Percentiles rank a stretch among this genome's conserved stretches.
Evolutionary conservation across 495 filamentous ascomycete species (phyloP).

Genomic region (Viridothelium virens): DNA sequence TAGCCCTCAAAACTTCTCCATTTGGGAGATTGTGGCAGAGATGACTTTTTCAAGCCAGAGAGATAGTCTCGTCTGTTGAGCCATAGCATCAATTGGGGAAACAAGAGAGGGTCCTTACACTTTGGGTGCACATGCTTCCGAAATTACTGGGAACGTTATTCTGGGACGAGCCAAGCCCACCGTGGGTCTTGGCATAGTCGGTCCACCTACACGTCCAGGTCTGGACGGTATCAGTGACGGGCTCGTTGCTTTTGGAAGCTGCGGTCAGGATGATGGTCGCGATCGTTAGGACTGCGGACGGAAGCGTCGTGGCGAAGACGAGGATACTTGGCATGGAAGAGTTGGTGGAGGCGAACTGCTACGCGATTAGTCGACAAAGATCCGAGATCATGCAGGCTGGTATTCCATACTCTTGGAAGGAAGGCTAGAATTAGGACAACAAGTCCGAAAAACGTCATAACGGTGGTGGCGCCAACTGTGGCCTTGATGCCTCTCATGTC

Average conservation of each 20-base stretch:
- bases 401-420: constrained; percentile 7
- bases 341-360: neutral
- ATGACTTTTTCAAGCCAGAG: neutral
- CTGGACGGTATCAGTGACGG: constrained; percentile 29
- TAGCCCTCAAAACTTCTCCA: no score
- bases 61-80: no score
- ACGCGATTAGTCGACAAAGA: neutral
- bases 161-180: constrained; percentile 9
- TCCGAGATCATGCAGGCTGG: constrained; percentile 13
- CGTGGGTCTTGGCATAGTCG: constrained; percentile 6
- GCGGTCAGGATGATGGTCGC: constrained; percentile 30
- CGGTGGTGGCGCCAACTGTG: constrained; percentile 28
- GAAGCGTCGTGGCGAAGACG: constrained; percentile 25
- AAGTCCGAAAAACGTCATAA: constrained; percentile 13
- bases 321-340: constrained; percentile 23
- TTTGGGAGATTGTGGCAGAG: neutral
- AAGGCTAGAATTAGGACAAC: neutral
- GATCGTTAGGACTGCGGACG: constrained; percentile 26
- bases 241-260: constrained; percentile 31
- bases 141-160: constrained; percentile 15
- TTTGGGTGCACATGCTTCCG: constrained; percentile 20
- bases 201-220: constrained; percentile 30
- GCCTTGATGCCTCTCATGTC: constrained; percentile 29
- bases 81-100: no score
- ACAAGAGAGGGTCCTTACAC: constrained; percentile 13